Base-by-base conservation (phyloP, 805 yeast species). In the Wickerhamomyces canadensis region DNA sequence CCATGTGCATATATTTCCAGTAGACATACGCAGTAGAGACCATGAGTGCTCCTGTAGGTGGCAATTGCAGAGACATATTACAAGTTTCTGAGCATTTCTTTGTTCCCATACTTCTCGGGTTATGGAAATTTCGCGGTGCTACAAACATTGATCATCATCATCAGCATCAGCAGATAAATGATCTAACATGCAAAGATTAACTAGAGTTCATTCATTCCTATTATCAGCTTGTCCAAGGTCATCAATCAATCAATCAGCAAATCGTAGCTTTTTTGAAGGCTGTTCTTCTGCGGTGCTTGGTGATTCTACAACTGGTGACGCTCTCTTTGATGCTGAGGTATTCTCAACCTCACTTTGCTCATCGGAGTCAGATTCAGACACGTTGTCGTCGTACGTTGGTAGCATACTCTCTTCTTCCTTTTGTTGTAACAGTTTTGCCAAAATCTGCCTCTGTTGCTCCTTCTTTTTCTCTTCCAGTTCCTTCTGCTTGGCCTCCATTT, bases 351-450 rank as follows among this genome's bases (percentile, higher is more conserved):
- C 27, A 5, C 19, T 22, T n/a, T 13, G 6, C n/a, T 35, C 38
- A 24, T 42, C 47, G 4, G 42, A 34, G 23, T 45, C 49, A 11
- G 42, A 37, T 3, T 40, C 44, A 16, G 34, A 29, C 6, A n/a
- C 32, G 21, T 26, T 21, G 7, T 34, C 29, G 6, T 35, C 42
- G 27, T 52, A 52, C 0, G 51, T 42, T 19, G 55, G 56, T 4
- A 48, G 13, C 31, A 52, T 32, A 2, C 33, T 31, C 13, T 45
- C 51, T 19, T 45, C 51, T 33, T 48, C 53, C 30, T 33, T 27
- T 21, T 24, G 19, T 21, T 22, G 13, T 15, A 16, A 35, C 13
- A 26, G 17, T 18, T 38, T 42, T 19, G 42, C 50, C 9, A 22
- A 19, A 19, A 19, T 26, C 22, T 32, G 41, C 33, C 37, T 31